Conservation (phyloP, 1,139 yeast species). For the Nakaseomyces uthaithaninus region DNA sequence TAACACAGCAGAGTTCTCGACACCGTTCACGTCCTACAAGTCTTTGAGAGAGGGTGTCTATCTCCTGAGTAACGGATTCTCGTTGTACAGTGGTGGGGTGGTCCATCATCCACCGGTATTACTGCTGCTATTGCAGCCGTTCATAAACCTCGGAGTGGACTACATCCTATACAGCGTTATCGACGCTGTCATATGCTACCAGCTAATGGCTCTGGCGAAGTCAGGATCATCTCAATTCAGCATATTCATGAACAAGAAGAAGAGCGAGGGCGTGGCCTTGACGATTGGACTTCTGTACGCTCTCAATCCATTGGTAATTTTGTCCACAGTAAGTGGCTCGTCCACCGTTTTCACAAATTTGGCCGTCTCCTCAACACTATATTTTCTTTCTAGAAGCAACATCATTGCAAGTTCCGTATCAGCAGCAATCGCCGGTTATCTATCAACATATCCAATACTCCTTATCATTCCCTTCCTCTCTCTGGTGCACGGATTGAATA, state of each 20-base stretch:
- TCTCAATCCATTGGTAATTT: constrained; percentile 69
- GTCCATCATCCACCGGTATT: constrained; percentile 79
- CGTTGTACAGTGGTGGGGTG: constrained; percentile 77
- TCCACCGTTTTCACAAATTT: constrained; percentile 55
- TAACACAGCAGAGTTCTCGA: constrained; percentile 58
- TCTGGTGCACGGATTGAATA: constrained; percentile 9
- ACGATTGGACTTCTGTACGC: constrained; percentile 50
- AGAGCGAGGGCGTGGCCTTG: constrained; percentile 28
- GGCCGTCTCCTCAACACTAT: constrained; percentile 44
- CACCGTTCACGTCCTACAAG: constrained; percentile 31
- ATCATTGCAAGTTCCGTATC: constrained; percentile 42
- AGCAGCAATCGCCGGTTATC: constrained; percentile 56
- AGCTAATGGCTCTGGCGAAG: constrained; percentile 31
- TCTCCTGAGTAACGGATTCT: constrained; percentile 49
- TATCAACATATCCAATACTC: constrained; percentile 54
- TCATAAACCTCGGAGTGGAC: not conserved
- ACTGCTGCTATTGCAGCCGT: constrained; percentile 31
- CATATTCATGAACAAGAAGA: not conserved
- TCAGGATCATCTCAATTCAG: not conserved
- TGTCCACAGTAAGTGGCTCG: constrained; percentile 64
- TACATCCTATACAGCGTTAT: constrained; percentile 18
- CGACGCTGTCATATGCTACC: constrained; percentile 37
- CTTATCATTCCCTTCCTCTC: constrained; percentile 49
- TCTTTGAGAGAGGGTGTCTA: constrained; percentile 74
- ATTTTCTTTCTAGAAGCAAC: constrained; percentile 38